Conservation (phyloP, 2,329 filamentous ascomycete species). For the Didymella lethalis region DNA sequence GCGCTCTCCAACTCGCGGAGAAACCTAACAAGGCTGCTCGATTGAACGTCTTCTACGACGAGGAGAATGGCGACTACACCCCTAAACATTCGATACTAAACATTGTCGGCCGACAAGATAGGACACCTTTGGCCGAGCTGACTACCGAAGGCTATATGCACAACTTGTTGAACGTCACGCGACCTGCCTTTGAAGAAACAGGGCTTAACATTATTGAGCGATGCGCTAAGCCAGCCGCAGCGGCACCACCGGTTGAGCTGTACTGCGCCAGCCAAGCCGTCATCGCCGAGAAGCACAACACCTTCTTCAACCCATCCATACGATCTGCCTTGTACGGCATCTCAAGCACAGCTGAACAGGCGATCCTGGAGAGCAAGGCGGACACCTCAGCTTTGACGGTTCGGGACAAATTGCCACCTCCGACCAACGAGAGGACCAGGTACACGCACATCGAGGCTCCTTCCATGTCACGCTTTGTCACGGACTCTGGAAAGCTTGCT, state of each 20-base stretch:
- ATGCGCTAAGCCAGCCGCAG: conserved; percentile 77
- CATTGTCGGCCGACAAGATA: conserved; percentile 74
- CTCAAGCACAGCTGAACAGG: conserved; percentile 70
- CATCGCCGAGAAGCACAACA: conserved; percentile 71
- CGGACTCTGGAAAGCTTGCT: conserved; percentile 94
- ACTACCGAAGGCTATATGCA: conserved; percentile 75
- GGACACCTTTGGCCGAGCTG: conserved; percentile 71
- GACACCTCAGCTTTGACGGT: conserved; percentile 71
- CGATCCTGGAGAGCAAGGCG: conserved; percentile 76
- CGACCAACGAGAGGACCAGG: conserved; percentile 80
- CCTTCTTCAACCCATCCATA: conserved; percentile 79
- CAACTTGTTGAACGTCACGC: conserved; percentile 80
- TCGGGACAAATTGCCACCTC: conserved; percentile 73
- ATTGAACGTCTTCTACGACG: conserved; percentile 72
- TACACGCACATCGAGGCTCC: conserved; percentile 93
- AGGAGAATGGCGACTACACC: conserved; percentile 70
- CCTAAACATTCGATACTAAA: conserved; percentile 83
- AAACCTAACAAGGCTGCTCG: conserved; percentile 67
- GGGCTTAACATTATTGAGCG: conserved; percentile 82
- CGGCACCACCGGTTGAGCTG: conserved; percentile 86
- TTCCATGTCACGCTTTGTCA: conserved; percentile 97
- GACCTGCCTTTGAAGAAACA: conserved; percentile 68
- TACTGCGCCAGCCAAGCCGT: conserved; percentile 73
- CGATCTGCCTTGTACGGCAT: conserved; percentile 78
- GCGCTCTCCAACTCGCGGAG: conserved; percentile 68